Base-by-base conservation (phyloP, 768 basidiomycete genomes). In the Asterophora parasitica region DNA sequence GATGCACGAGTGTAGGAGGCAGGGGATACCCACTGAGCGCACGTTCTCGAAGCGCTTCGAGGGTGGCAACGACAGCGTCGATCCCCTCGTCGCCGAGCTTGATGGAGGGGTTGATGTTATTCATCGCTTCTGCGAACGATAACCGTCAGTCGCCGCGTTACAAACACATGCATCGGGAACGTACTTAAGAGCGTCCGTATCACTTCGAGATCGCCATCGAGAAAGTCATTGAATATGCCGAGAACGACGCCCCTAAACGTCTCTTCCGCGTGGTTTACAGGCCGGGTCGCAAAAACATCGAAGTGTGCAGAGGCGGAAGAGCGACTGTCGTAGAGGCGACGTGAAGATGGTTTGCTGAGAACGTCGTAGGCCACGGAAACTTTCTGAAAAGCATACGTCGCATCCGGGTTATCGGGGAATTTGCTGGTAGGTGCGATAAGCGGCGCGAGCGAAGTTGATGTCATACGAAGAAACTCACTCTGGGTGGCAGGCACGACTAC, bases 151-250 rank as follows among this genome's bases (percentile, higher is more conserved):
- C 4, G 26, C 4, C 20, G n/a, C 16, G 27, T 10, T 12, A 28
- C n/a, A 12, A 34, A 42, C 12, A 36, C 16, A 37, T 19, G 47
- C 27, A 46, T 2, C 43, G 36, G 42, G 15, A n/a, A 72, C 85
- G 43, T 56, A 88, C 88, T 79, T 19, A 92, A 75, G 16, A 91
- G 65, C 1, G 80, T 79, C 46, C 86, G 77, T 59, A 92, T 83
- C 62, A 90, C 80, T 61, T 92, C 88, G n/a, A 92, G 69, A 65
- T 92, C 90, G 5, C 90, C 91, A 46, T 91, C 86, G 37, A 92
- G 64, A 54, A 91, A 88, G 58, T 93, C 91, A 50, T 79, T 82
- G 61, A 92, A 79, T 9, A 90, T 82, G 20, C 81, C 78, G 27
- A 88, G 61, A 28, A 92, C 68, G 13, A 91, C 88, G 44, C 79